Conservation (phyloP, 2,329 filamentous ascomycete species). For the Cladosporium sp. region DNA sequence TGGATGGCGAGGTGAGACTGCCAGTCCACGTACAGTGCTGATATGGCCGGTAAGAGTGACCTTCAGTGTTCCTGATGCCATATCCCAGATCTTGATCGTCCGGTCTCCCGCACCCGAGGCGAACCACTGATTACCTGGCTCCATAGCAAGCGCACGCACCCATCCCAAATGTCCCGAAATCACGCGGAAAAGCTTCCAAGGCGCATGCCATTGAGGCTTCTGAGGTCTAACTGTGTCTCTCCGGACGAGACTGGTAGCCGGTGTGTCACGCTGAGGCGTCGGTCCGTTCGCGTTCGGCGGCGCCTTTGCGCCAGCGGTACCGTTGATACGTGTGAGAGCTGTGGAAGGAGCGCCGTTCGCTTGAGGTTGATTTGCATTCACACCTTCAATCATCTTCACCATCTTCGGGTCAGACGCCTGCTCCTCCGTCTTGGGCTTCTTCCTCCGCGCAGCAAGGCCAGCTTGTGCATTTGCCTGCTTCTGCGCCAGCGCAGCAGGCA, state of each 20-base stretch:
- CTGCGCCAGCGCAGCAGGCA: slow-evolving; percentile 71
- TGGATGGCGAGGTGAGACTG: slow-evolving; percentile 86
- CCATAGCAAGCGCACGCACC: slow-evolving; percentile 83
- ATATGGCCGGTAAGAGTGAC: slow-evolving; percentile 92
- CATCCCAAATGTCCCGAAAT: slow-evolving; percentile 95
- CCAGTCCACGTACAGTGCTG: slow-evolving; percentile 83
- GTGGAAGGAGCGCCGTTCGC: slow-evolving; percentile 45
- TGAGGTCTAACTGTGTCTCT: slow-evolving; percentile 59
- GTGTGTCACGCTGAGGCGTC: slow-evolving; percentile 44
- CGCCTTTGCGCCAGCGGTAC: slow-evolving; percentile 33
- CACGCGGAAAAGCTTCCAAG: slow-evolving; percentile 97
- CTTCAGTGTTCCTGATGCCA: slow-evolving; percentile 77
- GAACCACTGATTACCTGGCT: slow-evolving; percentile 97
- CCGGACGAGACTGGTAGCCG: slow-evolving; percentile 54
- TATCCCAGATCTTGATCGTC: slow-evolving; percentile 98
- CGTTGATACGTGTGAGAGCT: slow-evolving; percentile 50
- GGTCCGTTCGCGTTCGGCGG: slow-evolving; percentile 53
- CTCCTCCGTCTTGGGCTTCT: slow-evolving; percentile 52
- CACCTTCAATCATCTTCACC: slow-evolving; percentile 62
- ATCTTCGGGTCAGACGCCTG: slow-evolving; percentile 50
- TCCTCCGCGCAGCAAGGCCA: slow-evolving; percentile 55
- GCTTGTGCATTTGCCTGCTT: slow-evolving; percentile 63
- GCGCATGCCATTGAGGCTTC: slow-evolving; percentile 91
- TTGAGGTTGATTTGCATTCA: slow-evolving; percentile 44
- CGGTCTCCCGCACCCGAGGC: slow-evolving; percentile 90